A percentile compares a stretch with the other conserved stretches of the same genome.
These are phyloP conservation scores for Ormosia emarginata DNA, from an alignment of 306 rosid genomes.

Conservation along the genomic window DNA sequence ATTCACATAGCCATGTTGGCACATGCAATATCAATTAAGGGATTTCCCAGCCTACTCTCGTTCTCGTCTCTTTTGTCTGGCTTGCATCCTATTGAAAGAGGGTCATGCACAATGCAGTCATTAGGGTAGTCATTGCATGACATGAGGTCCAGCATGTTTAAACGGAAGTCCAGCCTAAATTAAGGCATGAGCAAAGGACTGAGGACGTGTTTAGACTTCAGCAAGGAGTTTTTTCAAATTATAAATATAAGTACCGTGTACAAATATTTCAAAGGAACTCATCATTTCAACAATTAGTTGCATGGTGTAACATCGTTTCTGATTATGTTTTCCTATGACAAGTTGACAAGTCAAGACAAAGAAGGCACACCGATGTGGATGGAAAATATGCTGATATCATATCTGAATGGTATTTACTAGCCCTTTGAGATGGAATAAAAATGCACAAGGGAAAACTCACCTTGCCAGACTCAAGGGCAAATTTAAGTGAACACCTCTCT, in stretches of 20 bases:
- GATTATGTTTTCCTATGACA: not conserved
- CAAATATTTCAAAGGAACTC: not conserved
- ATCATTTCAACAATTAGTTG: not conserved
- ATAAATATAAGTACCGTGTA: not conserved
- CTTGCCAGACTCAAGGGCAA: conserved; percentile 43
- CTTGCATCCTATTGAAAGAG: conserved; percentile 55
- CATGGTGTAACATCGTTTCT: not conserved
- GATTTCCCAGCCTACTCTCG: not conserved
- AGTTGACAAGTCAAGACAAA: not conserved
- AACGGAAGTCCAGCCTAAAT: not conserved
- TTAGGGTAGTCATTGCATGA: conserved; percentile 34
- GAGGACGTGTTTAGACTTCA: not conserved
- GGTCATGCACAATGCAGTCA: conserved; percentile 60
- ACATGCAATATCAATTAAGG: not conserved
- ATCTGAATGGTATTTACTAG: not conserved
- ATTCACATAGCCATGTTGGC: not conserved
- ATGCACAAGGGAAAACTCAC: conserved; percentile 21
- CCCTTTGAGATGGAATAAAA: not conserved
- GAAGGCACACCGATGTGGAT: not conserved
- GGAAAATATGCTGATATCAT: not conserved
- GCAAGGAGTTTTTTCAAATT: not conserved
- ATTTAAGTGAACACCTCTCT: conserved; percentile 37
- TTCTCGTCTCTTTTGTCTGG: conserved; percentile 37
- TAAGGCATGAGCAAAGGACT: too few species aligned
- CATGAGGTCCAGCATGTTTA: conserved; percentile 47